Conservation (phyloP, 1,284 basidiomycete species). For the Rhodofomes roseus region DNA sequence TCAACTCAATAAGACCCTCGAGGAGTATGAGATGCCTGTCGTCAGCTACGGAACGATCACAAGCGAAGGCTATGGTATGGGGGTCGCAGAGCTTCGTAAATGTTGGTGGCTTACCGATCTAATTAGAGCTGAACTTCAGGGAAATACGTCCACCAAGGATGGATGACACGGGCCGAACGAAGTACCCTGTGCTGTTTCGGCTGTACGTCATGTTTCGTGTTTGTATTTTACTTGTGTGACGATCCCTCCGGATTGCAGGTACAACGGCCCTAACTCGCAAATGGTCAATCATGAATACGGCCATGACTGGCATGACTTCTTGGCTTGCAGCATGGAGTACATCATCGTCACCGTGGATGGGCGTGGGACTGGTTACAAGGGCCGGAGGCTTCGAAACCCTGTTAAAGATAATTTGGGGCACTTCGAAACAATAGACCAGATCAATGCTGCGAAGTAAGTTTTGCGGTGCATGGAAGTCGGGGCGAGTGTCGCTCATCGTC, state of each 20-base stretch:
- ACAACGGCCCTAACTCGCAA: constrained; percentile 90
- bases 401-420: constrained; percentile 85
- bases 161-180: constrained; percentile 88
- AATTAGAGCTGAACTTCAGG: constrained; percentile 85
- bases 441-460: constrained; percentile 76
- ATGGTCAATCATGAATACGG: constrained; percentile 63
- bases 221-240: background rate
- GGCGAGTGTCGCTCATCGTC: background rate
- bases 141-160: constrained; percentile 90
- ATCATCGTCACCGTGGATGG: constrained; percentile 88
- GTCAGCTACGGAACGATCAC: constrained; percentile 69
- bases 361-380: constrained; percentile 92
- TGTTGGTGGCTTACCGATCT: constrained; percentile 6
- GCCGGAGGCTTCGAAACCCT: constrained; percentile 76
- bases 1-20: constrained; percentile 64
- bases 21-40: constrained; percentile 71
- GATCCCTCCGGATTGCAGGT: constrained; percentile 42
- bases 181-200: constrained; percentile 89
- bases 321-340: constrained; percentile 81
- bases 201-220: constrained; percentile 50
- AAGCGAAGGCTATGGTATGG: constrained; percentile 75
- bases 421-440: constrained; percentile 85
- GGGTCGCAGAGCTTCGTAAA: background rate
- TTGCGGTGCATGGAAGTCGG: background rate
- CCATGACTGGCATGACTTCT: constrained; percentile 85